A percentile compares a stretch with the other conserved stretches of the same genome.
These are phyloP conservation scores for Bocquillonia castaneifolia DNA, from an alignment of 441 rosid genomes.

Conservation along the genomic window DNA sequence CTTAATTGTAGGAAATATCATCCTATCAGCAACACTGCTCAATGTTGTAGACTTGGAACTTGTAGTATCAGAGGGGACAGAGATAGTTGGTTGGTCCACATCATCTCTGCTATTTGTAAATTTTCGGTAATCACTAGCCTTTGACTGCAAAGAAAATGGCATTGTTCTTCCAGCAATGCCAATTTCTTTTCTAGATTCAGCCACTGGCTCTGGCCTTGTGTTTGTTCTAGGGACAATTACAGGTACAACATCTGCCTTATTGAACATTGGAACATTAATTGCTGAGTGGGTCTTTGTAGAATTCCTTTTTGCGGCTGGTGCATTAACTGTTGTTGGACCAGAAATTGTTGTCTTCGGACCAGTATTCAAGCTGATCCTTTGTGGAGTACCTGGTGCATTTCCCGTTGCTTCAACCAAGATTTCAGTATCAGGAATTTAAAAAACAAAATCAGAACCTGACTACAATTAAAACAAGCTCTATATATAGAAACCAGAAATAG, in stretches of 20 bases:
- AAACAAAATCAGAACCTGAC: conserved; percentile 6
- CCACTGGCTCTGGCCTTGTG: conserved; percentile 48
- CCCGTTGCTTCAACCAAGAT: conserved; percentile 68
- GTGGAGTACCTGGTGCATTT: conserved; percentile 72
- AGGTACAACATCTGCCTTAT: conserved; percentile 54
- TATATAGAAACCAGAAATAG: conserved; percentile 1
- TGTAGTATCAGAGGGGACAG: conserved; percentile 42
- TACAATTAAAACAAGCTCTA: conserved; percentile 12
- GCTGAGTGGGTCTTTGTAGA: conserved; percentile 43
- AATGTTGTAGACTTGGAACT: conserved; percentile 41
- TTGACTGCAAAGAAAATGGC: conserved; percentile 96
- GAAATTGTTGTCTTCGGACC: conserved; percentile 38
- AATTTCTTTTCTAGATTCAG: conserved; percentile 69
- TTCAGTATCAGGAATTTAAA: conserved; percentile 30
- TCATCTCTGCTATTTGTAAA: conserved; percentile 57
- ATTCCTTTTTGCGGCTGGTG: conserved; percentile 52
- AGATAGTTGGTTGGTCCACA: conserved; percentile 45
- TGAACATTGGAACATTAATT: conserved; percentile 46
- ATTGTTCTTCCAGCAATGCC: conserved; percentile 86
- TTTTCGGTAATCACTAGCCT: conserved; percentile 57
- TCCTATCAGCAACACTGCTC: conserved; percentile 39
- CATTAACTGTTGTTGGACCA: conserved; percentile 39
- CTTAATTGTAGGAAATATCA: conserved; percentile 37
- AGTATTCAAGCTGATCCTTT: conserved; percentile 48
- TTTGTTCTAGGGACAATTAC: conserved; percentile 80